Base-by-base conservation (phyloP, 2,329 filamentous ascomycete genomes). In the Coniochaeta prunicola region DNA sequence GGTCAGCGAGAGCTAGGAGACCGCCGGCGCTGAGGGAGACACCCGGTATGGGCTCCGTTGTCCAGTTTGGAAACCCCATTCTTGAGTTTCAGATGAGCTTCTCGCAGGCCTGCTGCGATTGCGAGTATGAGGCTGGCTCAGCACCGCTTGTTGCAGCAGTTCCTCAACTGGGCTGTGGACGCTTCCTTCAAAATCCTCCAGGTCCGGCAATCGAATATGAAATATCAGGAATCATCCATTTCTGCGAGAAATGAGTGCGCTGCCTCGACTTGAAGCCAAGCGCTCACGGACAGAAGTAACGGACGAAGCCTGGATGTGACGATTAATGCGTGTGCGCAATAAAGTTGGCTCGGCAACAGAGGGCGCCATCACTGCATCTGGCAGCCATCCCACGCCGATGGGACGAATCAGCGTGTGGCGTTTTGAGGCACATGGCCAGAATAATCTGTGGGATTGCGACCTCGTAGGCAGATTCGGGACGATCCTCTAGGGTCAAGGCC, bases 1-100 rank as follows among this genome's bases (percentile, higher is more conserved):
- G 75, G 60, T 86, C 82, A 3, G 84, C 84, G 17, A 87, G 77
- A 8, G 80, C 81, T 24, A 87, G 70, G 9, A 86, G 75, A 8
- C 82, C 84, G 9, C 78, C 77, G 1, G 81, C 76, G 0, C 78
- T 79, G 63, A 82, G 71, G 3, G 73, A 68, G 56, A 82, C 67
- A 26, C 66, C 64, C 1, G 77, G 77, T 17, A 82, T 75, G 1
- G 79, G 80, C 0, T 70, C 75, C 17, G 71, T 70, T 1, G 72
- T 69, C 77, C 79, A 81, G 45, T 73, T 69, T 4, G 73, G 70
- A 59, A 80, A 71, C 54, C 61, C 63, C 28, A 54, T 54, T 36
- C 15, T 33, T 24, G 34, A 9, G 6, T 4, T 6, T 45, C n/a
- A n/a, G 40, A 19, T 24, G 40, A 24, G n/a, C 40, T 54, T 53